Percentiles rank a stretch among this genome's conserved stretches.
These are phyloP conservation scores for Barnettozyma californica DNA, from an alignment of 805 yeast species.

Conservation along the genomic window DNA sequence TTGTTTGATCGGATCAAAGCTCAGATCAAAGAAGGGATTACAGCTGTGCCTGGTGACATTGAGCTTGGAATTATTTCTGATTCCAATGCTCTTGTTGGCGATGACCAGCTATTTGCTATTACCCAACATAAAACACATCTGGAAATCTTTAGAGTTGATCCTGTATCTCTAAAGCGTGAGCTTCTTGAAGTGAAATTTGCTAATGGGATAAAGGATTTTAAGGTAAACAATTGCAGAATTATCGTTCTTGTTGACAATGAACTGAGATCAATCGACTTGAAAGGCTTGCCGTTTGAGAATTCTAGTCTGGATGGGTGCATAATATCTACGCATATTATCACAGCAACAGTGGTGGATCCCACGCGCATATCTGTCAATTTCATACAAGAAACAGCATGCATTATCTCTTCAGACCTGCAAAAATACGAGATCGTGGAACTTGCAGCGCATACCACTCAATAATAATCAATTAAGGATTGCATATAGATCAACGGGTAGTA, in stretches of 20 bases:
- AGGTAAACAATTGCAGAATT: conserved; percentile 11
- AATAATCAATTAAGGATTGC: neutral
- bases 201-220: conserved; percentile 10
- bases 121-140: conserved; percentile 9
- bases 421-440: conserved; percentile 2
- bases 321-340: neutral
- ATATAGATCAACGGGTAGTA: neutral
- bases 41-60: conserved; percentile 3
- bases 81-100: conserved; percentile 12
- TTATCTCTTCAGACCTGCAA: conserved; percentile 31
- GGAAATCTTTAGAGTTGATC: conserved; percentile 14
- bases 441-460: neutral
- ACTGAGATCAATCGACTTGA: neutral
- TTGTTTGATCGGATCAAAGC: conserved; percentile 15
- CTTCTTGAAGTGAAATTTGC: conserved; percentile 2
- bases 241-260: conserved; percentile 5
- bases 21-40: conserved; percentile 4
- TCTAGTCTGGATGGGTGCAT: neutral
- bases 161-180: neutral
- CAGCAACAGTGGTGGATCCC: conserved; percentile 5
- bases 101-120: conserved; percentile 10
- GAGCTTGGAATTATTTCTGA: conserved; percentile 17
- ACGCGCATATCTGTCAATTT: conserved; percentile 30
- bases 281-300: neutral
- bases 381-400: conserved; percentile 28